Percentiles rank a stretch among this genome's conserved stretches.
Evolutionary conservation across 1,284 basidiomycete genomes (phyloP).

Genomic region (Rhodotorula sp.): DNA sequence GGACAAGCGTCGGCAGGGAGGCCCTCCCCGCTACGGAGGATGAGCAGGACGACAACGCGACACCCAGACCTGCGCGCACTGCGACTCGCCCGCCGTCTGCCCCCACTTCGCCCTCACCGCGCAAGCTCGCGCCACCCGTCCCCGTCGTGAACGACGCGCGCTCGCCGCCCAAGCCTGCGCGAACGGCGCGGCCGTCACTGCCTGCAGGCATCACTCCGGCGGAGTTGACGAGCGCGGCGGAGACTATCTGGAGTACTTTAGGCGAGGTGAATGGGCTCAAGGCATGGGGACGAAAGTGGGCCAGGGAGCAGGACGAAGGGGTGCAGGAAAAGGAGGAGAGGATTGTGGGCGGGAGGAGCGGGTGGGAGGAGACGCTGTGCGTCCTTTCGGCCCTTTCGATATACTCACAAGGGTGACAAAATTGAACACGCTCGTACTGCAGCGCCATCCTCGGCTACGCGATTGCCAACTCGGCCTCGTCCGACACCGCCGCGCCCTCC

Average conservation of each 20-base stretch:
- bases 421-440: neutral
- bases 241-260: slow-evolving; percentile 9
- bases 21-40: no score
- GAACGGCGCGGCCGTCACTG: neutral
- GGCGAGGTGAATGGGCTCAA: neutral
- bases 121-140: neutral
- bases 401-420: no score
- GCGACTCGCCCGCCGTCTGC: neutral
- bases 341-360: neutral
- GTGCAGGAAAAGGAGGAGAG: neutral
- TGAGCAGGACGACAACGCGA: neutral
- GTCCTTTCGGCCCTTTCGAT: neutral
- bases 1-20: neutral
- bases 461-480: neutral
- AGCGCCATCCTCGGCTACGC: slow-evolving; percentile 21
- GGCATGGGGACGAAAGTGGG: slow-evolving; percentile 14
- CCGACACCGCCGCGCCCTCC: neutral
- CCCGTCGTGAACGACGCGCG: neutral
- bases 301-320: neutral
- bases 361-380: slow-evolving; percentile 22
- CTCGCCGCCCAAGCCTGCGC: neutral
- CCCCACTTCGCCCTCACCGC: neutral
- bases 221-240: neutral
- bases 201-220: neutral
- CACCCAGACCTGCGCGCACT: neutral